These are phyloP conservation scores for Kodamaea restingae DNA, from an alignment of 805 yeast species.

Conservation along the genomic window DNA sequence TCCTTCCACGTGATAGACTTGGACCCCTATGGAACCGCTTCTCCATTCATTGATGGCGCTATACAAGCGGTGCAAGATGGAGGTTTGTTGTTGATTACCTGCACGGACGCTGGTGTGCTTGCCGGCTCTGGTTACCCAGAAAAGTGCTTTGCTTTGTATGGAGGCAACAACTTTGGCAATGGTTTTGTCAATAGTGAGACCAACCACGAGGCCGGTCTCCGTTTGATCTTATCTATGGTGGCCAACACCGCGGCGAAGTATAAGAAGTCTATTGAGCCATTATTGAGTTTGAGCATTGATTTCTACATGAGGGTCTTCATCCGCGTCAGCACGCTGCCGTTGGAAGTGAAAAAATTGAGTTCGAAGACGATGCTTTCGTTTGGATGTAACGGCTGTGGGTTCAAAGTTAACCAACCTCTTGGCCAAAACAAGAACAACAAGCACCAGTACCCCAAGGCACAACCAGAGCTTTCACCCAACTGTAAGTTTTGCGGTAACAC, in stretches of 20 bases:
- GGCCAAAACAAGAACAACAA: conserved; percentile 56
- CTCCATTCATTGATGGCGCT: conserved; percentile 93
- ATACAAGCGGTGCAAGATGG: conserved; percentile 78
- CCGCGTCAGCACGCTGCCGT: conserved; percentile 71
- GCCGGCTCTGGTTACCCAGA: conserved; percentile 98
- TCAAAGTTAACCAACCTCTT: conserved; percentile 65
- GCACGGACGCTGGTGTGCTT: conserved; percentile 92
- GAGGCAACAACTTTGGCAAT: conserved; percentile 82
- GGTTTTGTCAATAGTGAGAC: conserved; percentile 52
- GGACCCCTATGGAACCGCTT: conserved; percentile 97
- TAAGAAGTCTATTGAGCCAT: conserved; percentile 82
- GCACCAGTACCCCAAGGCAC: conserved; percentile 53
- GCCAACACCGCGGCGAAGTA: conserved; percentile 86
- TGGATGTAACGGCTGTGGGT: conserved; percentile 84
- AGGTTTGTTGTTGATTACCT: conserved; percentile 84
- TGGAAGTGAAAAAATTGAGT: conserved; percentile 74
- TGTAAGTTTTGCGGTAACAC: conserved; percentile 71
- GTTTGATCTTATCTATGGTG: conserved; percentile 75
- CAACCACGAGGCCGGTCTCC: conserved; percentile 88
- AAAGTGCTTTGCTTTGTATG: conserved; percentile 90
- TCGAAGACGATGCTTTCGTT: conserved; percentile 73
- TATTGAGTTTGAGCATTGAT: conserved; percentile 81
- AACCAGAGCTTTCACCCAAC: conserved; percentile 44
- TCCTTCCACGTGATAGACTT: conserved; percentile 83
- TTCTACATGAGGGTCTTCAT: conserved; percentile 87